A percentile compares a stretch with the other conserved stretches of the same genome.
These are phyloP conservation scores for Thelephora terrestris DNA, from an alignment of 1,284 basidiomycete species.

Conservation along the genomic window DNA sequence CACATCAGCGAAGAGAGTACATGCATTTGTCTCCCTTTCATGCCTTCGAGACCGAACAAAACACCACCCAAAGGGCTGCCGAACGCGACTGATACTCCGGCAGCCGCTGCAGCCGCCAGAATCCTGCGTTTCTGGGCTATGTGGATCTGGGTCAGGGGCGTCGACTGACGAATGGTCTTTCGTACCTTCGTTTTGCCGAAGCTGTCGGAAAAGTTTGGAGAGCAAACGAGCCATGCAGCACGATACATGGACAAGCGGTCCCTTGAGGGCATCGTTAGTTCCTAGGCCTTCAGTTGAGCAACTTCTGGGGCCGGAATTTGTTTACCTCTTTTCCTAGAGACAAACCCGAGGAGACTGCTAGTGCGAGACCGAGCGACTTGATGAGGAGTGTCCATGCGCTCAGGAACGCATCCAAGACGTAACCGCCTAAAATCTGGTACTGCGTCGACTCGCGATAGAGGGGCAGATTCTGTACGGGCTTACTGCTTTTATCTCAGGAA, in stretches of 20 bases:
- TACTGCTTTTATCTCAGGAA: slow-evolving; percentile 72
- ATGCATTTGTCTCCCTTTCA: neutral
- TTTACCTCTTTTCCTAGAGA: slow-evolving; percentile 64
- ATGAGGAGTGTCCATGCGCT: slow-evolving; percentile 68
- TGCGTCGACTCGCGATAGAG: neutral
- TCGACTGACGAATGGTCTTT: neutral
- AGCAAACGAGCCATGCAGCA: slow-evolving; percentile 58
- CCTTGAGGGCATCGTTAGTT: slow-evolving; percentile 26
- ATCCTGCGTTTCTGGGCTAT: slow-evolving; percentile 59
- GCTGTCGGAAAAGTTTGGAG: slow-evolving; percentile 44
- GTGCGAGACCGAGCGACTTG: slow-evolving; percentile 67
- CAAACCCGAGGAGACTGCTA: slow-evolving; percentile 70
- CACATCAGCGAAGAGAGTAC: neutral
- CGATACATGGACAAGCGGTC: slow-evolving; percentile 61
- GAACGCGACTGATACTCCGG: slow-evolving; percentile 68
- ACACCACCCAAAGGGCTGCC: slow-evolving; percentile 70
- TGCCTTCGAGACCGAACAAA: slow-evolving; percentile 59
- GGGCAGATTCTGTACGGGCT: slow-evolving; percentile 13
- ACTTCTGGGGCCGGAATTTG: neutral
- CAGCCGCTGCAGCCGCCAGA: slow-evolving; percentile 58
- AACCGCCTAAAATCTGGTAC: slow-evolving; percentile 57
- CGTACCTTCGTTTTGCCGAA: slow-evolving; percentile 51
- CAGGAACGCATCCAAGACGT: slow-evolving; percentile 61
- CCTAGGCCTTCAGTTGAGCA: neutral
- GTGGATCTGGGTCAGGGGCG: neutral